These are phyloP conservation scores for Solanum megistacrolobum DNA, from an alignment of 257 asterid genomes.

Conservation along the genomic window DNA sequence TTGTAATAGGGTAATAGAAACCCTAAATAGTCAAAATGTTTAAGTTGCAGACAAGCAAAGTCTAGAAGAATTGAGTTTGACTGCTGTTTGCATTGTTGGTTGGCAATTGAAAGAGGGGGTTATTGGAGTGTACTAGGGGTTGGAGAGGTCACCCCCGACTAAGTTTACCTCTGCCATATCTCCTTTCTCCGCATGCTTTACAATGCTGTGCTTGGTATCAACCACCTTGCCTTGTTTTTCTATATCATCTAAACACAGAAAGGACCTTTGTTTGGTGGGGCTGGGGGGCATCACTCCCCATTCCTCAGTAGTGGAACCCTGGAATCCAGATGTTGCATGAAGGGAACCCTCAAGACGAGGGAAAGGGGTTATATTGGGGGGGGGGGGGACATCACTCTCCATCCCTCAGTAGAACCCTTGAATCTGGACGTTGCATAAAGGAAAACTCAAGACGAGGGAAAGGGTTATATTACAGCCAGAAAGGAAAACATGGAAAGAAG, in stretches of 20 bases:
- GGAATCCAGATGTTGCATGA: background rate
- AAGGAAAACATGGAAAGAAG: background rate
- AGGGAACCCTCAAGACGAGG: background rate
- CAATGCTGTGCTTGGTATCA: background rate
- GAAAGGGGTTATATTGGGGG: background rate
- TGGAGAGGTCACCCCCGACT: background rate
- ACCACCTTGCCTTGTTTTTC: background rate
- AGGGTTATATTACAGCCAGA: background rate
- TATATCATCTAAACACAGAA: background rate
- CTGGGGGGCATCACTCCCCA: background rate
- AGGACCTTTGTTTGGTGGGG: background rate
- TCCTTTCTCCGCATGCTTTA: background rate
- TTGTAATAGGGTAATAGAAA: background rate
- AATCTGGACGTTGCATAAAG: background rate
- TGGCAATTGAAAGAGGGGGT: background rate
- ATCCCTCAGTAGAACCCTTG: background rate
- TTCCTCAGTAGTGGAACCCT: background rate
- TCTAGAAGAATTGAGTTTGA: background rate
- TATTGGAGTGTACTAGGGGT: background rate
- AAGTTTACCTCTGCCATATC: background rate
- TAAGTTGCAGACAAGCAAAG: background rate
- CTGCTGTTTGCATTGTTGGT: background rate
- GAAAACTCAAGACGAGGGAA: background rate
- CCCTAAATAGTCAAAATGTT: background rate
- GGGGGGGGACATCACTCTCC: background rate